Evolutionary conservation across 1,284 basidiomycete genomes (phyloP), one percentile per base, ranked within the genome.

Genomic region (Trametes polyzona): DNA sequence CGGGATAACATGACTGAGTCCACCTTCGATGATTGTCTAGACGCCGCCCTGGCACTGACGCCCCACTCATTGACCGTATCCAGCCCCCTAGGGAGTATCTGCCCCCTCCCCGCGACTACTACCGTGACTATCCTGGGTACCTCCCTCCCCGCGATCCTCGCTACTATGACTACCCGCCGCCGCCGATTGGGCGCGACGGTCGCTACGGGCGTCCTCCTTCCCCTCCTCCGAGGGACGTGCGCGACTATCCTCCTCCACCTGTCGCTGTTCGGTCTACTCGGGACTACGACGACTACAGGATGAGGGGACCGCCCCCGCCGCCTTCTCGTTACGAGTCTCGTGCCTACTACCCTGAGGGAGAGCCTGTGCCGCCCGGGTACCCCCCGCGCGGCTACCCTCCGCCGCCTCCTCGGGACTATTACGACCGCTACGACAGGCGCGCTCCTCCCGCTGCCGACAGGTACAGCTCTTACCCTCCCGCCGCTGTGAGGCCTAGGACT

Each of bases 271-370:
- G 76, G 65, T 73, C 83, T 53, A 72, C 78, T 67, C 81, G 85
- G 61, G 86, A 90, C 56, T 80, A 83, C 65, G 88, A 92, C 63
- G 88, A 91, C 49, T 84, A 83, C 64, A 77, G 83, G 62, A 65
- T 71, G 65, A 79, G 85, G 61, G 83, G 80, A 43, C 74, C 74
- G 19, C 69, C 70, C 4, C 58, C 59, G 24, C 54, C 62, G 16
- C 63, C 62, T 46, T 59, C 80, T 66, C 78, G 81, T 39, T 71
- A 76, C 54, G 81, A 82, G 6, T 64, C 73, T 62, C 75, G 79
- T 46, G 65, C 71, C 59, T 73, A 72, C 21, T 75, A 78, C 58
- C 69, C 73, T 58, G 74, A 69, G 60, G 67, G 62, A 47, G 71
- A 70, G 40, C 65, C 66, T 59, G 54, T 68, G 12, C 65, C 67